Percentiles rank a stretch among this genome's conserved stretches.
Evolutionary conservation across 257 asterid genomes (phyloP).

Genomic region (Plectranthus barbatus): DNA sequence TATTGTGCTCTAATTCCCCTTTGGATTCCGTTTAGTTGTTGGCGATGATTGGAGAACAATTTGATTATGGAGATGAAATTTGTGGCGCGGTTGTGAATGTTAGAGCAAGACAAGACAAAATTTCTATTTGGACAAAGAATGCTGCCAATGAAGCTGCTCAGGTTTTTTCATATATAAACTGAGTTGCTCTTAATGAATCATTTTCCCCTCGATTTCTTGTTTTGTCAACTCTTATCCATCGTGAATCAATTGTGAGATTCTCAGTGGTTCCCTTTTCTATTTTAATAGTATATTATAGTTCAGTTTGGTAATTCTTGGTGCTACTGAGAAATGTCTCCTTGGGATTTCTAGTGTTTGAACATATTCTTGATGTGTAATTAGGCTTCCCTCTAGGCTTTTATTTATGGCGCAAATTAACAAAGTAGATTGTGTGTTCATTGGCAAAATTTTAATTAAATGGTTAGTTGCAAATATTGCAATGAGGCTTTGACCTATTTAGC

Average conservation of each 20-base stretch:
- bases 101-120: slow-evolving; percentile 64
- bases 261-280: neutral
- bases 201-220: neutral
- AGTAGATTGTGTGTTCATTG: no score
- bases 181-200: neutral
- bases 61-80: slow-evolving; percentile 87
- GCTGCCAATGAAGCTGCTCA: slow-evolving; percentile 92
- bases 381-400: neutral
- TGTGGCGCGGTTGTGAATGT: slow-evolving; percentile 96
- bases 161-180: slow-evolving; percentile 33
- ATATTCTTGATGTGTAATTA: neutral
- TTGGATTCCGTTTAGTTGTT: slow-evolving; percentile 48
- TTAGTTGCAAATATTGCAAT: neutral
- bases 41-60: slow-evolving; percentile 97
- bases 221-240: neutral
- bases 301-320: neutral
- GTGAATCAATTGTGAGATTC: neutral
- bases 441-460: neutral
- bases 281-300: neutral
- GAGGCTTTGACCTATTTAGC: neutral
- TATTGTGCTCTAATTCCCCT: neutral
- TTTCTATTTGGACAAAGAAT: slow-evolving; percentile 87
- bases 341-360: neutral
- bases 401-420: no score
- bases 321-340: neutral